These are phyloP conservation scores for Sclerotiophoma versabilis DNA, from an alignment of 2,329 filamentous ascomycete genomes.

Conservation along the genomic window DNA sequence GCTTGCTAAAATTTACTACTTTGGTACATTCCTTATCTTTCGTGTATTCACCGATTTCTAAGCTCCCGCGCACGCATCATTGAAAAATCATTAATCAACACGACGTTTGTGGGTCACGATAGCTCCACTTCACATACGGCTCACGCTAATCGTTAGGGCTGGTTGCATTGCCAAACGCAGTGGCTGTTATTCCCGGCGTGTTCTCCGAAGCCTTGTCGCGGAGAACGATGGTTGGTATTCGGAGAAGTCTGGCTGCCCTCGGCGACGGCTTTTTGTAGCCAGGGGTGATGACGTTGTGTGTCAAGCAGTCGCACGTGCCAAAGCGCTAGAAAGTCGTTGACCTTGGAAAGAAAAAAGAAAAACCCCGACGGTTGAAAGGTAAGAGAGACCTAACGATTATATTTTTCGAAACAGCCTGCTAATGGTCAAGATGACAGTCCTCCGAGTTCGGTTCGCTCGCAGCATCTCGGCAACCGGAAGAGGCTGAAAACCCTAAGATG, in stretches of 20 bases:
- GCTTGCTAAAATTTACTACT: not conserved
- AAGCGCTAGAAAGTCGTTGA: too few relatives aligned
- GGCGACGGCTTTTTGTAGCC: not conserved
- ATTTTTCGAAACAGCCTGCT: not conserved
- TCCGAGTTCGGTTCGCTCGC: not conserved
- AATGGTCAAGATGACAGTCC: not conserved
- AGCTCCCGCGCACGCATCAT: conserved; percentile 11
- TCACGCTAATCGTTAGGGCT: conserved; percentile 1
- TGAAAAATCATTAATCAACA: conserved; percentile 8
- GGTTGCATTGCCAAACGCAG: not conserved
- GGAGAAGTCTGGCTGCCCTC: not conserved
- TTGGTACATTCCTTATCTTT: not conserved
- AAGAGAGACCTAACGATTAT: not conserved
- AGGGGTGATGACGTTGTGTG: not conserved
- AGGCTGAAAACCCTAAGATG: not conserved
- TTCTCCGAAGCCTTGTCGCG: conserved; percentile 7
- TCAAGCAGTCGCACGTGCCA: too few relatives aligned
- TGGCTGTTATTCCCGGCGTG: not conserved
- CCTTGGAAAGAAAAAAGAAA: not conserved
- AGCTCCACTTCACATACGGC: not conserved
- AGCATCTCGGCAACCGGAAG: not conserved
- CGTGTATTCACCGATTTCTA: not conserved
- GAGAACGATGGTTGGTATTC: not conserved
- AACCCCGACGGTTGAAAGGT: not conserved
- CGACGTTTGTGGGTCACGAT: conserved; percentile 11